Percentiles rank a stretch among this genome's conserved stretches.
Evolutionary conservation across 164 flowering plant species (phyloP).

Genomic region (Berberis thunbergii): DNA sequence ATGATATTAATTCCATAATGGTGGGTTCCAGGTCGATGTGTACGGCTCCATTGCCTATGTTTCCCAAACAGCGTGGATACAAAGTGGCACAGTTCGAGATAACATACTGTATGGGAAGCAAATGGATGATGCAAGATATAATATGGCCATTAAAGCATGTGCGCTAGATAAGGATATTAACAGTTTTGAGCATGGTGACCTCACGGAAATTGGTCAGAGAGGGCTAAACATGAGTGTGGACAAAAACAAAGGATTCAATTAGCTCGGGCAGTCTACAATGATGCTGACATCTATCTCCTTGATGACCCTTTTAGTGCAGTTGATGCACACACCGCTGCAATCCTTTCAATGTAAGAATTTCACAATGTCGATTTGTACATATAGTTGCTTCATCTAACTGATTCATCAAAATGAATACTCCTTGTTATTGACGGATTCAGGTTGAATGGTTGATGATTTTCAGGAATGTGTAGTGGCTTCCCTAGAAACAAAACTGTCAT

Average conservation of each 20-base stretch:
- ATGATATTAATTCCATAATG: neutral
- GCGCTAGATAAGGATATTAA: slow-evolving; percentile 74
- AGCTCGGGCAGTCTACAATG: slow-evolving; percentile 80
- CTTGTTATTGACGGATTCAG: neutral
- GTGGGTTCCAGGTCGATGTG: slow-evolving; percentile 42
- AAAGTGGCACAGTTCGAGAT: slow-evolving; percentile 79
- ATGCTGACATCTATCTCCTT: slow-evolving; percentile 82
- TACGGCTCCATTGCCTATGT: slow-evolving; percentile 72
- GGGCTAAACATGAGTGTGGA: slow-evolving; percentile 92
- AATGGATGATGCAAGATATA: slow-evolving; percentile 51
- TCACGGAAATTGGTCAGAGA: slow-evolving; percentile 89
- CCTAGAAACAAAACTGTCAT: slow-evolving; percentile 59
- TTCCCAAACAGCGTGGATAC: slow-evolving; percentile 85
- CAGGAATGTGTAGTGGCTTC: slow-evolving; percentile 81
- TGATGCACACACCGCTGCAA: slow-evolving; percentile 85
- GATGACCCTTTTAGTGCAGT: slow-evolving; percentile 97
- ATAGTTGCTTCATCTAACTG: too few species aligned
- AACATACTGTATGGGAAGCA: slow-evolving; percentile 72
- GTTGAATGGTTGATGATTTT: slow-evolving; percentile 4
- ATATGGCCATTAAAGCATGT: slow-evolving; percentile 52
- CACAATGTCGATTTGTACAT: too few species aligned
- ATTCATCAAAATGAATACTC: too few species aligned
- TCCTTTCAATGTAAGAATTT: slow-evolving; percentile 55
- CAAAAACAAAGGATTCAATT: slow-evolving; percentile 94
- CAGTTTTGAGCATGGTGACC: slow-evolving; percentile 66